A percentile compares a stretch with the other conserved stretches of the same genome.
These are phyloP conservation scores for Aristolochia contorta DNA, from an alignment of 164 flowering plant genomes.

Conservation along the genomic window DNA sequence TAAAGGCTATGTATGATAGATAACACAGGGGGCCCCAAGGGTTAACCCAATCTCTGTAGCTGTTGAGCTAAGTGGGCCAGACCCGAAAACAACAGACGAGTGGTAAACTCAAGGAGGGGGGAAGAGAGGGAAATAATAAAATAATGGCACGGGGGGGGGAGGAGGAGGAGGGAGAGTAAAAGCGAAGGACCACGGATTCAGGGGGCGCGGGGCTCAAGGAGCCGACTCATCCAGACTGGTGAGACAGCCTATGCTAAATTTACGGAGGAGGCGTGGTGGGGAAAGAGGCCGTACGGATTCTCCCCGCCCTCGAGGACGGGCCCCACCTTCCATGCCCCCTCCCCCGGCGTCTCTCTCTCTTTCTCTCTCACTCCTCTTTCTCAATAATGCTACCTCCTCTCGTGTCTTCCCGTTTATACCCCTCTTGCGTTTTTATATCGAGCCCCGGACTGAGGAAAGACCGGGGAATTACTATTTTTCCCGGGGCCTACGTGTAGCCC, in stretches of 20 bases:
- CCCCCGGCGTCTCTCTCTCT: too few species aligned
- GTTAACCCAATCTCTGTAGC: too few species aligned
- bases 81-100: too few species aligned
- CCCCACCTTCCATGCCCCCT: neutral
- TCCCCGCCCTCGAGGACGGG: neutral
- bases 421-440: too few species aligned
- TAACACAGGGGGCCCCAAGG: too few species aligned
- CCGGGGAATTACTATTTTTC: too few species aligned
- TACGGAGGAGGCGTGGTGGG: constrained; percentile 2
- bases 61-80: too few species aligned
- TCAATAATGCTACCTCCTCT: neutral
- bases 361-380: neutral
- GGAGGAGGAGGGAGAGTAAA: neutral
- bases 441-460: too few species aligned
- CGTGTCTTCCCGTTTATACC: neutral
- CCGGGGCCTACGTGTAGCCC: neutral
- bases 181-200: constrained; percentile 4
- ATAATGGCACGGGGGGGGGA: neutral
- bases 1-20: too few species aligned
- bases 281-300: constrained; percentile 1
- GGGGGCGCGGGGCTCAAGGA: constrained; percentile 6
- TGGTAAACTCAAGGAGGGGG: too few species aligned
- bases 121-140: neutral
- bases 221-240: constrained; percentile 1
- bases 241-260: constrained; percentile 5